These are phyloP conservation scores for Calonectria multiphialidica DNA, from an alignment of 2,329 filamentous ascomycete species.

Conservation along the genomic window DNA sequence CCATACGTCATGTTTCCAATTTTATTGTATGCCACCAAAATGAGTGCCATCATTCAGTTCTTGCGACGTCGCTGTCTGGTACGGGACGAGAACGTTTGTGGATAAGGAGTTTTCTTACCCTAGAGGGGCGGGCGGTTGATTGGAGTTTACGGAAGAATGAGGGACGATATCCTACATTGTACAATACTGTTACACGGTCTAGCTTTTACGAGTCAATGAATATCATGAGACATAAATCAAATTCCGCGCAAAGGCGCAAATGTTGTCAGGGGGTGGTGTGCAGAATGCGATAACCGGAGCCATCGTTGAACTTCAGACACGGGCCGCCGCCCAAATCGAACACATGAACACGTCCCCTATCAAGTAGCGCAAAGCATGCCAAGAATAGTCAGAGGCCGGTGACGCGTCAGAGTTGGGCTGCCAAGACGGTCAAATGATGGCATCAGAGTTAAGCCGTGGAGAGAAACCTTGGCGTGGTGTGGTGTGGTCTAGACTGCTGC, in stretches of 20 bases:
- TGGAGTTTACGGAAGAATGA: constrained; percentile 27
- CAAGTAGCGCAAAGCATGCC: not conserved
- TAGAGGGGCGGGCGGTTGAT: not conserved
- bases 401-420: constrained; percentile 12
- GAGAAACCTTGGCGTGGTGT: constrained; percentile 6
- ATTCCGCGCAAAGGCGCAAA: not conserved
- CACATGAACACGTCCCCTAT: not conserved
- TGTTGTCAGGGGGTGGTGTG: not conserved
- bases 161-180: constrained; percentile 27
- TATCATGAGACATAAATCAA: constrained; percentile 23
- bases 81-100: constrained; percentile 36
- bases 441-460: constrained; percentile 9
- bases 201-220: constrained; percentile 41
- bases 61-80: constrained; percentile 43
- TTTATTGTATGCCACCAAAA: constrained; percentile 13
- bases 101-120: constrained; percentile 34
- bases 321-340: not conserved
- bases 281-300: not conserved
- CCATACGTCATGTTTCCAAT: constrained; percentile 10
- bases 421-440: constrained; percentile 17
- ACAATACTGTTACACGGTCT: constrained; percentile 32
- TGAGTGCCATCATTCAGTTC: constrained; percentile 21
- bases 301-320: not conserved
- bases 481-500: constrained; percentile 10
- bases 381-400: constrained; percentile 2